Percentiles rank a stretch among this genome's conserved stretches.
These are phyloP conservation scores for Tephrocybe sp. DNA, from an alignment of 768 basidiomycete genomes.

Conservation along the genomic window DNA sequence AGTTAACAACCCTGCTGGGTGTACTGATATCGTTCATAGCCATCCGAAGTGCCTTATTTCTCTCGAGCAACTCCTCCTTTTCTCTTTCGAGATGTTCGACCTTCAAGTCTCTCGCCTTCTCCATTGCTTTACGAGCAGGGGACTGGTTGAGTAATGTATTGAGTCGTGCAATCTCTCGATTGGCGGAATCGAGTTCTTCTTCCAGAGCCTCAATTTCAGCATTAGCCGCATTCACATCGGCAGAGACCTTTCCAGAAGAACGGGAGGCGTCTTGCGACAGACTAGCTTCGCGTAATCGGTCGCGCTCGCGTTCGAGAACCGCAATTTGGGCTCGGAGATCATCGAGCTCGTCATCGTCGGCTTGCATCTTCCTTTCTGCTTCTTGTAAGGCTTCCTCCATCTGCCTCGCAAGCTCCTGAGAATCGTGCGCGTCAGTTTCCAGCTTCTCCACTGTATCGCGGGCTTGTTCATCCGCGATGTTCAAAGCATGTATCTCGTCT, in stretches of 20 bases:
- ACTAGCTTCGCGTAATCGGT: constrained; percentile 38
- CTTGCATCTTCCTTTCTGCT: constrained; percentile 65
- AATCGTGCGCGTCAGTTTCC: constrained; percentile 49
- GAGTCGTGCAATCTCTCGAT: constrained; percentile 71
- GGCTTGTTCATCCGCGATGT: constrained; percentile 43
- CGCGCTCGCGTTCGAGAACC: constrained; percentile 56
- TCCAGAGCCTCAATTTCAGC: constrained; percentile 68
- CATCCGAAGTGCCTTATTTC: constrained; percentile 57
- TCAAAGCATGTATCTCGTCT: constrained; percentile 41
- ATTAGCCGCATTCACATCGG: constrained; percentile 36
- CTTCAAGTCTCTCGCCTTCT: constrained; percentile 70
- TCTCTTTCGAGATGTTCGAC: constrained; percentile 76
- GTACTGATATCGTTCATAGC: constrained; percentile 52
- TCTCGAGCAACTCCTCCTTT: constrained; percentile 71
- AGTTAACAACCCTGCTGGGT: constrained; percentile 53
- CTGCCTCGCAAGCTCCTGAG: constrained; percentile 57
- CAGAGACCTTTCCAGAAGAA: constrained; percentile 19
- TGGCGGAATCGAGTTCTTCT: constrained; percentile 71
- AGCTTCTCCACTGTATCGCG: constrained; percentile 48
- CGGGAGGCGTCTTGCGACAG: constrained; percentile 22
- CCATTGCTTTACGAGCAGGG: constrained; percentile 74
- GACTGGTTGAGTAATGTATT: constrained; percentile 67
- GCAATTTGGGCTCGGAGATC: constrained; percentile 49
- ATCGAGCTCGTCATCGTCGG: constrained; percentile 53
- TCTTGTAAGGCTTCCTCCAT: constrained; percentile 77